Evolutionary conservation across 371 early-diverging fungal species (phyloP).

Genomic region (Syncephalastrum racemosum): DNA sequence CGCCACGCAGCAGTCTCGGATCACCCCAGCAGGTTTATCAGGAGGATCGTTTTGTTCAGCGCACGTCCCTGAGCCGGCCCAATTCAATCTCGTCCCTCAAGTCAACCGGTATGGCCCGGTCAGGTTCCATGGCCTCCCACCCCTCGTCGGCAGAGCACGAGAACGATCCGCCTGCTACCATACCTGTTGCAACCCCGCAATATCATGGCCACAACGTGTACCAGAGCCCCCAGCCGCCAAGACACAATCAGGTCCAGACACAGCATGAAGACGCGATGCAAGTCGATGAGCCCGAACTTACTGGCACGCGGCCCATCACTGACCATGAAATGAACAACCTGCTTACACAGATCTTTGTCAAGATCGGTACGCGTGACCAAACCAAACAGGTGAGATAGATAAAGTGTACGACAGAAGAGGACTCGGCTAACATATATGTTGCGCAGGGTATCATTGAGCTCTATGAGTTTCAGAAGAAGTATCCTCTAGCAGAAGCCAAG

Average conservation of each 20-base stretch:
- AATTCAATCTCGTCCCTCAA: conserved; percentile 29
- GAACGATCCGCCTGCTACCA: conserved; percentile 6
- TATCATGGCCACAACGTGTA: conserved; percentile 5
- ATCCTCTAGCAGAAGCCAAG: conserved; percentile 61
- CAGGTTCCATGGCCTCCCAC: conserved; percentile 26
- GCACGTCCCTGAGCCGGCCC: conserved; percentile 33
- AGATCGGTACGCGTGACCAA: conserved; percentile 72
- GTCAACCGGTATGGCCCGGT: conserved; percentile 29
- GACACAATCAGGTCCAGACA: neutral
- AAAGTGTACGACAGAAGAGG: neutral
- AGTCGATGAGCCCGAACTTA: conserved; percentile 21
- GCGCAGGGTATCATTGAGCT: conserved; percentile 70
- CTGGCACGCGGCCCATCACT: conserved; percentile 13
- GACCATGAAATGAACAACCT: conserved; percentile 57
- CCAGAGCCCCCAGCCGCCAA: neutral
- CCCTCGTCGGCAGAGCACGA: conserved; percentile 15
- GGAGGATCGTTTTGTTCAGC: conserved; percentile 12
- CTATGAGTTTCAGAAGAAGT: conserved; percentile 73
- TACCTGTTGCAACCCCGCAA: conserved; percentile 11
- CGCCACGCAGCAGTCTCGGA: conserved; percentile 14
- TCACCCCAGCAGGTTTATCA: neutral
- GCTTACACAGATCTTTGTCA: conserved; percentile 69
- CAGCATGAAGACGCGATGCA: conserved; percentile 33
- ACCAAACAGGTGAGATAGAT: conserved; percentile 60
- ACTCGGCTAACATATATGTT: neutral